Percentiles rank a stretch among this genome's conserved stretches.
Evolutionary conservation across 495 filamentous ascomycete genomes (phyloP).

Genomic region (Letharia columbiana): DNA sequence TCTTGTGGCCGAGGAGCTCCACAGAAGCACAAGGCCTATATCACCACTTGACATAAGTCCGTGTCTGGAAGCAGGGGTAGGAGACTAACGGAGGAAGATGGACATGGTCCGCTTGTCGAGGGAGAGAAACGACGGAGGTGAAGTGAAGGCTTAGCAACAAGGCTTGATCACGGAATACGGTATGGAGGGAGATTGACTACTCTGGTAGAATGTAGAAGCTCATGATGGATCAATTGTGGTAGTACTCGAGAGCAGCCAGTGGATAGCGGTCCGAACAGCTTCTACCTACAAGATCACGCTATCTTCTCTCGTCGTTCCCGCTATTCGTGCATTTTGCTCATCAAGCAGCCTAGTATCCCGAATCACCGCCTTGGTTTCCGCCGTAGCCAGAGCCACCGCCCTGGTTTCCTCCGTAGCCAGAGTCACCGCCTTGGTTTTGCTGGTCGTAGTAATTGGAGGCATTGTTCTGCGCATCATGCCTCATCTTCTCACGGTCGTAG

Average conservation of each 20-base stretch:
- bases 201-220: background rate
- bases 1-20: background rate
- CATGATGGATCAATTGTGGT: background rate
- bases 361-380: background rate
- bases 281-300: background rate
- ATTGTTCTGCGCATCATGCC: conserved; percentile 46
- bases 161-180: background rate
- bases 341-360: background rate
- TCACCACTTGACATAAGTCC: background rate
- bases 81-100: background rate
- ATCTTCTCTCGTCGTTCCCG: background rate
- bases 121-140: background rate
- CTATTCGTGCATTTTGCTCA: background rate
- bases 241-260: background rate
- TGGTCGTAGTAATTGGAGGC: conserved; percentile 10
- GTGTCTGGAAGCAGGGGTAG: background rate
- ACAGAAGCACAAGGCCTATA: background rate
- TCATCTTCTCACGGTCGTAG: conserved; percentile 59
- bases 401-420: background rate
- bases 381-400: conserved; percentile 2
- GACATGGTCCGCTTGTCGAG: background rate
- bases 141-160: background rate
- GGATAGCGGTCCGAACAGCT: background rate
- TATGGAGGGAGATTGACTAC: background rate
- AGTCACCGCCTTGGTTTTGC: conserved; percentile 4